phyloP scores from a whole-genome alignment of 2,329 filamentous ascomycete species.

The Aspergillus ibericus region DNA sequence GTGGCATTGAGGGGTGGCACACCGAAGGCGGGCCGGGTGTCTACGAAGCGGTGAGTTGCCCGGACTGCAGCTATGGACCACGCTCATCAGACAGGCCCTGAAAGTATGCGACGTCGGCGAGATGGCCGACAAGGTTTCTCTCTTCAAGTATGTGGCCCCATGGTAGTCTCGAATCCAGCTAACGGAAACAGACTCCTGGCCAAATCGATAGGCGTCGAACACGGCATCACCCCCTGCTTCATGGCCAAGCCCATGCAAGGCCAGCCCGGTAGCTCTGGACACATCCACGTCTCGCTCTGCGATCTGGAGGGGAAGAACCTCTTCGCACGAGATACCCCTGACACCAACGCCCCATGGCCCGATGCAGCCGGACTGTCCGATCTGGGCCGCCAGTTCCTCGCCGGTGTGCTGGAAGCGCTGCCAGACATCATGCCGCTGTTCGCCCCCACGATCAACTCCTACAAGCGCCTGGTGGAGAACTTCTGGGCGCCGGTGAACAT shows the following conservation, averaged over 20 bases:
- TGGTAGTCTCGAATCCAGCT: not conserved
- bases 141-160: conserved; percentile 70
- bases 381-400: conserved; percentile 87
- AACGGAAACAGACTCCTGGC: conserved; percentile 63
- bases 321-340: conserved; percentile 69
- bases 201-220: conserved; percentile 79
- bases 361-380: conserved; percentile 81
- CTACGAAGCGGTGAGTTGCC: conserved; percentile 71
- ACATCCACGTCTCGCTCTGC: conserved; percentile 87
- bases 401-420: conserved; percentile 80
- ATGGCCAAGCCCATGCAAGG: conserved; percentile 95
- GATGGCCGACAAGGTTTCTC: conserved; percentile 84
- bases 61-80: not conserved
- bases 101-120: conserved; percentile 80
- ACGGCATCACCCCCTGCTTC: conserved; percentile 91
- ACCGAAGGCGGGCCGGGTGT: conserved; percentile 90
- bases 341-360: conserved; percentile 67
- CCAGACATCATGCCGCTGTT: conserved; percentile 93
- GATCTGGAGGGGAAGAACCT: conserved; percentile 77
- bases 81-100: conserved; percentile 54
- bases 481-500: conserved; percentile 98
- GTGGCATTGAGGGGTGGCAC: conserved; percentile 87
- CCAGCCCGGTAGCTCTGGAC: conserved; percentile 87
- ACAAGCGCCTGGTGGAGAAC: conserved; percentile 96
- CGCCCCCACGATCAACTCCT: conserved; percentile 91